Percentiles rank a stretch among this genome's conserved stretches.
These are phyloP conservation scores for Nitzschia palea DNA, from an alignment of 108 stramenopile species.

Conservation along the genomic window DNA sequence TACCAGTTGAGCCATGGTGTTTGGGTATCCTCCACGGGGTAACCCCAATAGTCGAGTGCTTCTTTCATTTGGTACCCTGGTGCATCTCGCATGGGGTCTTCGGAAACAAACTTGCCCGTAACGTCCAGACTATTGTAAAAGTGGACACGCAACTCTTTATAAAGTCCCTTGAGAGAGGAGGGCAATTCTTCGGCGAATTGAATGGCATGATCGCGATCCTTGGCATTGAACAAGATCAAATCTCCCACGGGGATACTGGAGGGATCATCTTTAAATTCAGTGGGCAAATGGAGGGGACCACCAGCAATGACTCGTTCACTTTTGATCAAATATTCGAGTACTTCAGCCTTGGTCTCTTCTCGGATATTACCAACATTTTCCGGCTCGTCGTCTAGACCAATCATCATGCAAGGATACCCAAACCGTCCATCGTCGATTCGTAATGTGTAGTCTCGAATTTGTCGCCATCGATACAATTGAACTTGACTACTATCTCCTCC, in stretches of 20 bases:
- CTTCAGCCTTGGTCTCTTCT: conserved; percentile 43
- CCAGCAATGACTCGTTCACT: conserved; percentile 72
- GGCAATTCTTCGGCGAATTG: conserved; percentile 83
- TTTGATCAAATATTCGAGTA: conserved; percentile 73
- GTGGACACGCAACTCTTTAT: conserved; percentile 70
- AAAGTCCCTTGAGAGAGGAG: conserved; percentile 63
- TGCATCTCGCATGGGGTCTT: conserved; percentile 63
- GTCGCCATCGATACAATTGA: conserved; percentile 80
- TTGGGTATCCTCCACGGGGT: conserved; percentile 75
- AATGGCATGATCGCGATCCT: conserved; percentile 69
- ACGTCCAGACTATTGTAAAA: conserved; percentile 79
- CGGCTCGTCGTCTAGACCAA: conserved; percentile 60
- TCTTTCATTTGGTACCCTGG: conserved; percentile 76
- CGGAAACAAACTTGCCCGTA: conserved; percentile 81
- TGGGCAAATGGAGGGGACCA: conserved; percentile 75
- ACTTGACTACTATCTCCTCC: conserved; percentile 58
- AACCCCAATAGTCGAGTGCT: conserved; percentile 80
- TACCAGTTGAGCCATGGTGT: conserved; percentile 87
- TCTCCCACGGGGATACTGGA: conserved; percentile 65
- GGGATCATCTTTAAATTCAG: conserved; percentile 72
- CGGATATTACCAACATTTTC: conserved; percentile 51
- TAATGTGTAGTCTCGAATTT: conserved; percentile 81
- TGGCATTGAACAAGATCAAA: conserved; percentile 80
- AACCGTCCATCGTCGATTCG: conserved; percentile 77
- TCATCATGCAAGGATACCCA: conserved; percentile 63